Evolutionary conservation across 2,329 filamentous ascomycete genomes (phyloP), one percentile per base, ranked within the genome.

Genomic region (Nemania bipapillata): DNA sequence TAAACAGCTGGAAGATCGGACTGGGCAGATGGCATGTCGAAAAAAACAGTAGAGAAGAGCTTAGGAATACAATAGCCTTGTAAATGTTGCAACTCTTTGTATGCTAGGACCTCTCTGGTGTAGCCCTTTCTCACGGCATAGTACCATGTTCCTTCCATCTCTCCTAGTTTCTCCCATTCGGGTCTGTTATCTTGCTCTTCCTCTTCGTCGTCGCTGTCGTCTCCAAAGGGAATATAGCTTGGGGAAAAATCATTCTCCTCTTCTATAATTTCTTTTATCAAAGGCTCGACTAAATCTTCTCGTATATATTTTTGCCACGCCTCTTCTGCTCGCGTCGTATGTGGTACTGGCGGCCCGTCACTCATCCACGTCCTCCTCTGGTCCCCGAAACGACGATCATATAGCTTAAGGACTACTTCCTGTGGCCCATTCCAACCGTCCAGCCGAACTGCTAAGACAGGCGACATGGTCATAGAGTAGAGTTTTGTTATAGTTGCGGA

Each of bases 31-130:
- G 49, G 59, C 59, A 62, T 54, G 6, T 45, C 22, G 17, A 62
- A 26, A 8, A 26, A 20, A n/a, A 62, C 49, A 2, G 59, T 5
- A 15, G 24, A 7, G 11, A 62, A 45, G 22, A 62, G 24, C 15
- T 15, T 24, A 54, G 59, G 59, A 11, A 62, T 62, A n/a, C 49
- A 9, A 5, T 26, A 35, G 12, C 59, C 59, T 54, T 62, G 59
- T 22, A 62, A 26, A 17, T 15, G 2, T 45, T 62, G 53, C 49
- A 62, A 17, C n/a, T 54, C 28, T 4, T 62, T 50, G 24, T 62
- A 62, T 8, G 22, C 59, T 35, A 35, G 49, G 17, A 54, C 49
- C 32, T 62, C 59, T 35, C 4, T 2, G 17, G 17, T 54, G 24
- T 62, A 62, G 12, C 32, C 15, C 3, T 45, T 32, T n/a, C 12